A percentile compares a stretch with the other conserved stretches of the same genome.
Evolutionary conservation across 257 asterid species (phyloP).

Genomic region (Nyctanthes arbortristis): DNA sequence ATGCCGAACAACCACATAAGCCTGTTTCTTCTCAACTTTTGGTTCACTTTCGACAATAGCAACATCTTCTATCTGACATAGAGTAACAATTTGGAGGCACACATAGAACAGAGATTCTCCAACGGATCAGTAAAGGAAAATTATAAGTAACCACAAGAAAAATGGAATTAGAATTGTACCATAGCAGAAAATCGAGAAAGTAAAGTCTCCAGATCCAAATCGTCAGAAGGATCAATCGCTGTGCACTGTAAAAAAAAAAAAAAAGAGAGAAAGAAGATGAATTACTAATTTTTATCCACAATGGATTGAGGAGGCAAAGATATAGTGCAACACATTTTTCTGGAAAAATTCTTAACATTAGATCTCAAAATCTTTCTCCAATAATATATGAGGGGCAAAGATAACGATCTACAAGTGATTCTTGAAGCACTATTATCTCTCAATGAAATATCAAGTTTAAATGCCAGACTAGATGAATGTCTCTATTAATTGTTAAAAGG

Average conservation of each 20-base stretch:
- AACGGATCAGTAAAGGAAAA: conserved; percentile 10
- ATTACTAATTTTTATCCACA: conserved; percentile 4
- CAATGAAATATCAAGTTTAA: background rate
- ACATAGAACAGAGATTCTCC: background rate
- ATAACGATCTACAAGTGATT: background rate
- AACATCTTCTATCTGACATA: conserved; percentile 64
- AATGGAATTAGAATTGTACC: conserved; percentile 43
- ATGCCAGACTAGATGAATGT: background rate
- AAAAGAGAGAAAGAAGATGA: conserved; percentile 21
- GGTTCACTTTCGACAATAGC: conserved; percentile 59
- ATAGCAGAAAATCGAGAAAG: conserved; percentile 64
- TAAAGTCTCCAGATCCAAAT: conserved; percentile 44
- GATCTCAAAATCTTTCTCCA: conserved; percentile 8
- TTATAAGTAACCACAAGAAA: conserved; percentile 17
- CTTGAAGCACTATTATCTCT: background rate
- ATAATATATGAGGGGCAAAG: background rate
- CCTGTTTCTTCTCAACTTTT: conserved; percentile 61
- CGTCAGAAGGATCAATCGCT: conserved; percentile 42
- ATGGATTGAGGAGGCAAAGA: conserved; percentile 5
- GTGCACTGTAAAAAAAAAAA: conserved; percentile 50
- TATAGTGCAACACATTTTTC: background rate
- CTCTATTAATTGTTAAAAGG: background rate
- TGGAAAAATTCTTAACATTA: background rate
- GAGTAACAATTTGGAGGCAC: conserved; percentile 11
- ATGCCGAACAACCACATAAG: conserved; percentile 68